Evolutionary conservation across 2,329 filamentous ascomycete species (phyloP).

Genomic region (Sclerotinia sclerotiorum): DNA sequence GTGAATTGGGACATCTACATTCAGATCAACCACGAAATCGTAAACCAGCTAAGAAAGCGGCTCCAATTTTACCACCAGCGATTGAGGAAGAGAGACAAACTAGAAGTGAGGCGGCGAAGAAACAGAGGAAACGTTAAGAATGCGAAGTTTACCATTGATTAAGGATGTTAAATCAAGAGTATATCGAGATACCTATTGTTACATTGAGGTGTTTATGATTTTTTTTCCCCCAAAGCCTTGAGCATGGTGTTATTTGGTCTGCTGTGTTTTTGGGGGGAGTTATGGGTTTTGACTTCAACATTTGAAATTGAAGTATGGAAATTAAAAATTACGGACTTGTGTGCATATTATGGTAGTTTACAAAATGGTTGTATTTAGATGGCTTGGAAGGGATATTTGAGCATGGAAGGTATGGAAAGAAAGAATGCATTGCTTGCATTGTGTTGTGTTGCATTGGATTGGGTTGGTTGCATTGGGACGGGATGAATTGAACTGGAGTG

Average conservation of each 20-base stretch:
- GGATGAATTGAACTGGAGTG: background rate
- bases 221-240: background rate
- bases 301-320: background rate
- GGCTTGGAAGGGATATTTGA: too few relatives aligned
- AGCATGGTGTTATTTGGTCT: background rate
- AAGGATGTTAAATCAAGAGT: too few relatives aligned
- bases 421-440: too few relatives aligned
- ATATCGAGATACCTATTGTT: background rate
- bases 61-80: conserved; percentile 22
- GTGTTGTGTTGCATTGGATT: too few relatives aligned
- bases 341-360: conserved; percentile 10
- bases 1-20: conserved; percentile 59
- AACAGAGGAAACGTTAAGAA: conserved; percentile 27
- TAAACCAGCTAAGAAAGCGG: conserved; percentile 39
- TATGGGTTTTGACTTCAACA: conserved; percentile 1
- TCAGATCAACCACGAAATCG: conserved; percentile 54
- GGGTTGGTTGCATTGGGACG: too few relatives aligned
- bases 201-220: background rate
- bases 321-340: background rate
- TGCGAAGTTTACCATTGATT: background rate
- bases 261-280: background rate
- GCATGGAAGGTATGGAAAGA: too few relatives aligned
- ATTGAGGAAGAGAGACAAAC: conserved; percentile 44
- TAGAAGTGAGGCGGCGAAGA: conserved; percentile 38
- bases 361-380: background rate